phyloP scores from a whole-genome alignment of 352 stramenopile genomes.

The Globisporangium cederbergense region DNA sequence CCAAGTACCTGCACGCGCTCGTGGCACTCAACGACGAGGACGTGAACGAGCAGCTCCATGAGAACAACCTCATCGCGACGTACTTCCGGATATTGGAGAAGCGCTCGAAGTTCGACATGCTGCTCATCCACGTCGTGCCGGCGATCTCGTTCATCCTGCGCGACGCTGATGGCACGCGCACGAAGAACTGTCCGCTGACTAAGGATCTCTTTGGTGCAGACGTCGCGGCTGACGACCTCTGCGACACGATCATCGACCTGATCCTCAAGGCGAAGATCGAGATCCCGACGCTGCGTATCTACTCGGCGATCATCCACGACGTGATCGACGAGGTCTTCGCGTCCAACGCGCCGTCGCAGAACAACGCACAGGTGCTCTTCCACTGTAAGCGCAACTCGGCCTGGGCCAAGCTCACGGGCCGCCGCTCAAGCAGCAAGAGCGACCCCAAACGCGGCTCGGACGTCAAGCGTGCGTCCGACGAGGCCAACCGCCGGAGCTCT shows the following conservation, averaged over 20 bases:
- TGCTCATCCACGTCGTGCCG: constrained; percentile 82
- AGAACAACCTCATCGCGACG: constrained; percentile 49
- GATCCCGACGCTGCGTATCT: constrained; percentile 63
- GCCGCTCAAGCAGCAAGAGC: constrained; percentile 35
- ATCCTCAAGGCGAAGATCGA: constrained; percentile 61
- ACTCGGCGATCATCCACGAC: constrained; percentile 73
- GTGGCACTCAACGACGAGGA: constrained; percentile 62
- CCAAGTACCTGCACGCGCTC: constrained; percentile 80
- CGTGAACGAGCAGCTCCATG: constrained; percentile 65
- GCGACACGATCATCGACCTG: constrained; percentile 50
- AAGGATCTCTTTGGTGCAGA: constrained; percentile 60
- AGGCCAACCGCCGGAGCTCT: constrained; percentile 28
- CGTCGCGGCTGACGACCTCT: constrained; percentile 34
- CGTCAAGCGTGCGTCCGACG: constrained; percentile 10
- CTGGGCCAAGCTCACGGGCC: constrained; percentile 59
- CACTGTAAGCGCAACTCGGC: constrained; percentile 64
- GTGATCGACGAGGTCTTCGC: constrained; percentile 73
- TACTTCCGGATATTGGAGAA: constrained; percentile 66
- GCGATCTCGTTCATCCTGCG: constrained; percentile 77
- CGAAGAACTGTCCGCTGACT: constrained; percentile 69
- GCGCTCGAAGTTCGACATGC: constrained; percentile 79
- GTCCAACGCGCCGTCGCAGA: constrained; percentile 51
- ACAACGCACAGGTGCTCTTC: constrained; percentile 67
- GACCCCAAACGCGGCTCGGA: constrained; percentile 31
- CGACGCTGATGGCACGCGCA: constrained; percentile 56